Base-by-base conservation (phyloP, 441 rosid genomes). In the Bruguiera hainesii region DNA sequence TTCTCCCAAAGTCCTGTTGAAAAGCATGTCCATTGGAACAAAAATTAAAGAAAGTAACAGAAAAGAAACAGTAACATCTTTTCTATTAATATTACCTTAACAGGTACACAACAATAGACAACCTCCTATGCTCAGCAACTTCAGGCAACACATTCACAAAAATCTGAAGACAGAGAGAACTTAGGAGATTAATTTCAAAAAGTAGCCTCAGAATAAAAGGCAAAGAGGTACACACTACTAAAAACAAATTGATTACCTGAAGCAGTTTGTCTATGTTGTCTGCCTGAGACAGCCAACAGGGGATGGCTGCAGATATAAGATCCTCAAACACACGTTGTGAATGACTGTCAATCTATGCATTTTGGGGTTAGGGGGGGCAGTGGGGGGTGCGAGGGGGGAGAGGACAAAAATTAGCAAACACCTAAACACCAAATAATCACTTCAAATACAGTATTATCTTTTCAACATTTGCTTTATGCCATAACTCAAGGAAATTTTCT, bases 1-100 rank as follows among this genome's bases (percentile, higher is more conserved):
- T 80, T 91, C 98, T 73, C 99, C 98, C 66, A 96, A 77, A 71
- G 79, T 87, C 87, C 99, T 96, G 85, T 72, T 63, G 26, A 75
- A 68, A 69, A 73, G 48, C 62, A 71, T 55, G 30, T 63, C 71
- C 73, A 56, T 64, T 68, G 60, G 68, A 63, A 56, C 25, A 18
- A 50, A 76, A 57, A 33, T 53, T 58, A 18, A 58, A 64, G 67
- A 50, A 33, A 63, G 21, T 53, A 63, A 69, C 26, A 55, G 13
- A 60, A 73, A 42, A 42, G 48, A 1, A 39, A 39, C 48, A 39
- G 37, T 9, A 35, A 64, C 46, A 20, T 61, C n/a, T 58, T 28
- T 31, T 58, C 3, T 33, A 25, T 6, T 6, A 5, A 66, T 60
- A 60, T 71, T 89, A 96, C 99, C 98, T 87, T 75, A 96, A 82